Conservation (phyloP, 768 basidiomycete species). For the Naganishia antarctica region DNA sequence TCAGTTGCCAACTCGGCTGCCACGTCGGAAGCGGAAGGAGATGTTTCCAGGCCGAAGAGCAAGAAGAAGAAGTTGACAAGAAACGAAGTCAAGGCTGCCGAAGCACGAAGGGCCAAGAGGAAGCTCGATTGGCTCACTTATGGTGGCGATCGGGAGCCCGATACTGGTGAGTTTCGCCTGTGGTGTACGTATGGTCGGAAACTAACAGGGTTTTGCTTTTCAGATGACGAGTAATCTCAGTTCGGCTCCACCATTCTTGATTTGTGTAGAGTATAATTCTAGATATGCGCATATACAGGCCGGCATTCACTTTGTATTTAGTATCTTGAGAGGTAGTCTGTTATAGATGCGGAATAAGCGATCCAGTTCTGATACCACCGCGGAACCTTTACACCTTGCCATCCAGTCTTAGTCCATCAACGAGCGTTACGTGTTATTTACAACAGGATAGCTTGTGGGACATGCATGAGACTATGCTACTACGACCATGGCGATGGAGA, state of each 20-base stretch:
- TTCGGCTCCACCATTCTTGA: background rate
- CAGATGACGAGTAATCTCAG: conserved; percentile 4
- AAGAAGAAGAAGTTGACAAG: conserved; percentile 71
- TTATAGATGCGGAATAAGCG: conserved; percentile 5
- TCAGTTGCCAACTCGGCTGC: conserved; percentile 39
- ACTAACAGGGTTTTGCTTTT: background rate
- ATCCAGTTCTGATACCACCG: no score
- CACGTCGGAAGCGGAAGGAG: conserved; percentile 36
- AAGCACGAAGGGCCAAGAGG: conserved; percentile 73
- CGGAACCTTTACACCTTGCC: no score
- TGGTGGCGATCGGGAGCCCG: conserved; percentile 56
- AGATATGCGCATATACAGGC: background rate
- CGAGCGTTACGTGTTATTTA: no score
- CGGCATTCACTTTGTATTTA: no score
- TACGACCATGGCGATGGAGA: no score
- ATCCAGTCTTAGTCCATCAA: no score
- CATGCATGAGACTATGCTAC: no score
- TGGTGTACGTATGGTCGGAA: background rate
- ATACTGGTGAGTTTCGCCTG: conserved; percentile 4
- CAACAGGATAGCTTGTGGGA: no score
- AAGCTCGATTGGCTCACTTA: conserved; percentile 76
- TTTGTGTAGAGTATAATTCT: background rate
- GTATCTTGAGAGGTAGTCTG: background rate
- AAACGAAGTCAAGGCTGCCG: conserved; percentile 70
- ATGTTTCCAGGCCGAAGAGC: conserved; percentile 44